Conservation (phyloP, 2,329 filamentous ascomycete species). For the Trichophyton schoenleinii region DNA sequence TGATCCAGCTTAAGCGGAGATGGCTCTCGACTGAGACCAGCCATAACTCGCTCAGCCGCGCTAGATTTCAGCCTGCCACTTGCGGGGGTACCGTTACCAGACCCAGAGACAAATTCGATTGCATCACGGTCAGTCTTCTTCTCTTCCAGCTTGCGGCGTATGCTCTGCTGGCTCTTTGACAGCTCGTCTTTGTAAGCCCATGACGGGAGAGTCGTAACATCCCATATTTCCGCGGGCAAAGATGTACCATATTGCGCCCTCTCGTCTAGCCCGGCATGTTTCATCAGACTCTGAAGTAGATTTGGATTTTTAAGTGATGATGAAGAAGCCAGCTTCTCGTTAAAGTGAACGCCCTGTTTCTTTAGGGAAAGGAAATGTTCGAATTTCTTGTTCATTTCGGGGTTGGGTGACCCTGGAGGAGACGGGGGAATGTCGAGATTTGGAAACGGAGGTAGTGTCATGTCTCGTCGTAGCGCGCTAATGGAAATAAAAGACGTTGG, state of each 20-base stretch:
- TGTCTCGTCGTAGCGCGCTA: constrained; percentile 41
- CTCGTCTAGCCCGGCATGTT: constrained; percentile 43
- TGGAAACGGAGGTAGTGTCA: constrained; percentile 41
- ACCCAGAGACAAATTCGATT: constrained; percentile 28
- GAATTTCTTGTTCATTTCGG: constrained; percentile 43
- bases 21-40: constrained; percentile 15
- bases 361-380: constrained; percentile 50
- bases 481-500: constrained; percentile 39
- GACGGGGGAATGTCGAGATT: constrained; percentile 35
- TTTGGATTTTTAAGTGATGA: constrained; percentile 48
- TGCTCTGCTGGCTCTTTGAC: constrained; percentile 29
- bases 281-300: constrained; percentile 44
- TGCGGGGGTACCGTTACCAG: constrained; percentile 14
- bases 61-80: constrained; percentile 12
- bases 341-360: constrained; percentile 51
- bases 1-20: constrained; percentile 10
- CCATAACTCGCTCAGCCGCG: constrained; percentile 18
- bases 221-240: constrained; percentile 31
- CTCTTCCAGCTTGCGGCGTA: constrained; percentile 25
- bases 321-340: constrained; percentile 46
- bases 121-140: constrained; percentile 23
- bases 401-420: constrained; percentile 34
- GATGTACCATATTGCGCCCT: constrained; percentile 44
- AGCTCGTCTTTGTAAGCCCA: constrained; percentile 39
- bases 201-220: constrained; percentile 26